These are phyloP conservation scores for Herpetomonas samuelpessoai DNA, from an alignment of 208 protist genomes.

Conservation along the genomic window DNA sequence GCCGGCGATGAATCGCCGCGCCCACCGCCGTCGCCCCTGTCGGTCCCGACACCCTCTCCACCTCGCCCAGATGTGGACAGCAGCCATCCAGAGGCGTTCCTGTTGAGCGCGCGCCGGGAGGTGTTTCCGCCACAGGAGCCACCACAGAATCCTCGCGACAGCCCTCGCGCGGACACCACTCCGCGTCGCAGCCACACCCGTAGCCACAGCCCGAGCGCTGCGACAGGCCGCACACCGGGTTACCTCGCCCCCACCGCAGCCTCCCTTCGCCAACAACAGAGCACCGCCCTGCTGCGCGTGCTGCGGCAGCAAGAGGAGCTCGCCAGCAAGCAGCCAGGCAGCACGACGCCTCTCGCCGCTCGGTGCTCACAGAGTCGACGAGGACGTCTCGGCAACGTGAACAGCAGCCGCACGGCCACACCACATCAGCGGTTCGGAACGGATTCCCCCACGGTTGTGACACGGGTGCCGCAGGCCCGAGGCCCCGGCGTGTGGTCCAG, in stretches of 20 bases:
- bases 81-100: neutral
- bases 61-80: neutral
- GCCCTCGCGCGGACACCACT: too few species aligned
- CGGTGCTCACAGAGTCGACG: neutral
- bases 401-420: neutral
- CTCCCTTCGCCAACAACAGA: neutral
- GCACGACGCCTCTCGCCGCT: neutral
- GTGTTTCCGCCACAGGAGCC: too few species aligned
- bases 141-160: too few species aligned
- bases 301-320: neutral
- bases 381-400: neutral
- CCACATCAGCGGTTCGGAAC: neutral
- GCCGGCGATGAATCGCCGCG: too few species aligned
- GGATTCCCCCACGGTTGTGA: constrained; percentile 31
- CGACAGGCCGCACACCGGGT: neutral
- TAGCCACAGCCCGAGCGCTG: constrained; percentile 1
- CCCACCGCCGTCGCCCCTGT: neutral
- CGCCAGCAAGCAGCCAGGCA: neutral
- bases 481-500: constrained; percentile 66
- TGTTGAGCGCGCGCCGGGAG: neutral
- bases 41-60: neutral
- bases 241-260: constrained; percentile 3
- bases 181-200: neutral
- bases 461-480: constrained; percentile 51
- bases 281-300: neutral